Percentiles rank a stretch among this genome's conserved stretches.
These are phyloP conservation scores for Haematococcus lacustris DNA, from an alignment of 139 green algal genomes.

Conservation along the genomic window DNA sequence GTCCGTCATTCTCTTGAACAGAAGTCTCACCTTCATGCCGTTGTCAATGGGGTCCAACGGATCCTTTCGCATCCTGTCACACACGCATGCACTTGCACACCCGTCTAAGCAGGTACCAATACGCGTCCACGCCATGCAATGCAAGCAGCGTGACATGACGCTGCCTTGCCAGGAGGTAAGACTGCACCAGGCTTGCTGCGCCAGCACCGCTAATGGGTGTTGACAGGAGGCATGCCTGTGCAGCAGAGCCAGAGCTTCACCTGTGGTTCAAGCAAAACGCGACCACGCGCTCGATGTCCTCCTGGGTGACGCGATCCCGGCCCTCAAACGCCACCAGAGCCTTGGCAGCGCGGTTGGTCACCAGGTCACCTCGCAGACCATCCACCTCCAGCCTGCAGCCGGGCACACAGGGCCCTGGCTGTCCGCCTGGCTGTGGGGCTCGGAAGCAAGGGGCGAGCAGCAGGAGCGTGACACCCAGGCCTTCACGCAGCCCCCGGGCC, in stretches of 20 bases:
- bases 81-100: not conserved
- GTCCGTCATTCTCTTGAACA: conserved; percentile 62
- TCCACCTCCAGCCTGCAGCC: conserved; percentile 70
- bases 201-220: too few species aligned
- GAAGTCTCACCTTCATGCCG: conserved; percentile 74
- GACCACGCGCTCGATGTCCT: conserved; percentile 74
- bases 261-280: conserved; percentile 80
- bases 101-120: not conserved
- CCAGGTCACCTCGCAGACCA: conserved; percentile 88
- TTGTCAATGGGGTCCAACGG: conserved; percentile 82
- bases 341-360: conserved; percentile 69
- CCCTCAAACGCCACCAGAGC: conserved; percentile 79
- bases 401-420: not conserved
- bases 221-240: too few species aligned
- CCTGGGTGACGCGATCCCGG: conserved; percentile 52
- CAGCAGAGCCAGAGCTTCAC: too few species aligned
- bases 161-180: not conserved
- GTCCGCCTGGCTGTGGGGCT: not conserved
- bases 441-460: too few species aligned
- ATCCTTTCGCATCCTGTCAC: conserved; percentile 86
- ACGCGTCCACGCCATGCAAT: not conserved
- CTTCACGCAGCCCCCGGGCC: too few species aligned
- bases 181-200: too few species aligned
- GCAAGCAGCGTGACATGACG: not conserved
- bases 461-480: too few species aligned